These are phyloP conservation scores for Colletotrichum tofieldiae DNA, from an alignment of 2,329 filamentous ascomycete genomes.

Conservation along the genomic window DNA sequence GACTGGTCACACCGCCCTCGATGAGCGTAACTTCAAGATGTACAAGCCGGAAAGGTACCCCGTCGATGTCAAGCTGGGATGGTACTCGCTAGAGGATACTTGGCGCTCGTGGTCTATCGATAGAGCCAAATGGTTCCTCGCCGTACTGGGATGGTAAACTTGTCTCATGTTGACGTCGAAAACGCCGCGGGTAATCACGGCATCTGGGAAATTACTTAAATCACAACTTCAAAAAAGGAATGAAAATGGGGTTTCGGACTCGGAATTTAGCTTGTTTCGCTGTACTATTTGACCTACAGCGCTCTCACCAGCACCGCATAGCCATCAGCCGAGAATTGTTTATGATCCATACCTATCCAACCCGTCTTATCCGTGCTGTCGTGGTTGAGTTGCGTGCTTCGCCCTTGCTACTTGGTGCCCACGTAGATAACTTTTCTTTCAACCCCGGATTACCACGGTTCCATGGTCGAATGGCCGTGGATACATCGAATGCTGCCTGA, in stretches of 20 bases:
- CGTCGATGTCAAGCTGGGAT: constrained; percentile 18
- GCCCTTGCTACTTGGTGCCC: too few relatives aligned
- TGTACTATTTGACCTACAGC: constrained; percentile 38
- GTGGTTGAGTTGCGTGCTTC: too few relatives aligned
- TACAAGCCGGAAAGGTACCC: constrained; percentile 22
- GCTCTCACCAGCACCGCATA: constrained; percentile 32
- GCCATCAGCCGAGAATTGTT: constrained; percentile 35
- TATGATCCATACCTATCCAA: constrained; percentile 32
- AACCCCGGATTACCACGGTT: too few relatives aligned
- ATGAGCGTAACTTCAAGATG: constrained; percentile 54
- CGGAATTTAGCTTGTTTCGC: constrained; percentile 35
- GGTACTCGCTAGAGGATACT: constrained; percentile 18
- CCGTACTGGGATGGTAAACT: constrained; percentile 1
- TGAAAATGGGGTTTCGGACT: not conserved
- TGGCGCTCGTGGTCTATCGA: constrained; percentile 15
- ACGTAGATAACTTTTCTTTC: too few relatives aligned
- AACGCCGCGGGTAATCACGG: not conserved
- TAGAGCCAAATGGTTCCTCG: constrained; percentile 1
- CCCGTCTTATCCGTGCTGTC: not conserved
- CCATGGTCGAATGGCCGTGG: too few relatives aligned
- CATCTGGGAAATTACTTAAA: not conserved
- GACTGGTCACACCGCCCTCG: constrained; percentile 58
- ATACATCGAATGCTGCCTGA: too few relatives aligned
- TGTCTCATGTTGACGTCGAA: too few relatives aligned
- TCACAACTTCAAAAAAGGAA: not conserved